Evolutionary conservation across 2,329 filamentous ascomycete genomes (phyloP), one percentile per base, ranked within the genome.

Genomic region (Sporothrix dimorphospora): DNA sequence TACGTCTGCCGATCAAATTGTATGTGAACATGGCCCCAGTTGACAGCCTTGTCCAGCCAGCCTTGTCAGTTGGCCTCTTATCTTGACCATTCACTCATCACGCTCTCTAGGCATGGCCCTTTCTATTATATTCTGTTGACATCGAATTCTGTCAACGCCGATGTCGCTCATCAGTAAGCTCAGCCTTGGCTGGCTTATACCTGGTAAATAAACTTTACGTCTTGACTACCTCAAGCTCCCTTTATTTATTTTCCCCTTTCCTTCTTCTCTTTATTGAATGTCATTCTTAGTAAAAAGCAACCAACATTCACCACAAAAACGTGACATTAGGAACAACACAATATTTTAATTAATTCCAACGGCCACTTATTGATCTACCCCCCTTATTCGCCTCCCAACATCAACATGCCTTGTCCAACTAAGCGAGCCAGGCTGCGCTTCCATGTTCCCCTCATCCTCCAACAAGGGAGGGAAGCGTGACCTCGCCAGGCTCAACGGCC

Each of bases 381-480:
- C 42, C 5, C 21, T 14, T 21, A 42, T 47, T 65, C 21, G 61
- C 61, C 40, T 65, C 61, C 53, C 40, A 11, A 27, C 61, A 47
- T 47, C 19, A 45, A n/a, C 57, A 65, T 65, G 61, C 61, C 14
- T 65, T 34, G 38, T 42, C n/a, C 11, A 16, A n/a, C n/a, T n/a
- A n/a, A n/a, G n/a, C n/a, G n/a, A n/a, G 21, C 59, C 59, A 65
- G 59, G 38, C 40, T 65, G 42, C 21, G 12, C 27, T 49, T 12
- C 27, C 9, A 7, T 34, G 24, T 34, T 51, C 42, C 42, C 42
- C 24, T 51, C 14, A 30, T 47, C 61, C 1, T n/a, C 42, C 24
- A 21, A 49, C 7, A 5, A 42, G n/a, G 59, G 63, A 49, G 42
- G 42, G 42, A 66, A 67, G 42, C 63, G 42, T 67, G 63, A 67